These are phyloP conservation scores for Larix kaempferi DNA, from an alignment of 75 land plant genomes.

Conservation along the genomic window DNA sequence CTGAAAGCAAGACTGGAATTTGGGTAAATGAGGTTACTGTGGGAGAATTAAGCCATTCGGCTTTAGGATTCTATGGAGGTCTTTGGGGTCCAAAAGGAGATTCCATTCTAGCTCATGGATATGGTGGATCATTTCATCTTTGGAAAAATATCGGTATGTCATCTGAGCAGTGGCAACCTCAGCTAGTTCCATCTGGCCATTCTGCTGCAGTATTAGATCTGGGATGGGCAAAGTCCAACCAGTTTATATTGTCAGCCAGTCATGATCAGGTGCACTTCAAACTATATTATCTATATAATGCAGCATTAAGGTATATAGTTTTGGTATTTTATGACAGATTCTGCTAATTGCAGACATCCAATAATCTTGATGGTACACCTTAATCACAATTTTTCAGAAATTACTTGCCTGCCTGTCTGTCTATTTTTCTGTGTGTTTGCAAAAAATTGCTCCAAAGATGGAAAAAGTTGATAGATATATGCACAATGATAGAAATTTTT, in stretches of 20 bases:
- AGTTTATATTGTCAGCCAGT: conserved; percentile 86
- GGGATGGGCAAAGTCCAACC: conserved; percentile 69
- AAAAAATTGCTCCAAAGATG: too few relatives aligned
- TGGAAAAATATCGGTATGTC: conserved; percentile 75
- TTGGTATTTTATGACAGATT: neutral
- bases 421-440: too few relatives aligned
- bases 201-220: conserved; percentile 77
- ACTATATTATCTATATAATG: neutral
- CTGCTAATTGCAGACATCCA: neutral
- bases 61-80: conserved; percentile 96
- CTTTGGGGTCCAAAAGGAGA: conserved; percentile 82
- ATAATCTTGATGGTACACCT: neutral
- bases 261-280: conserved; percentile 81
- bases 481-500: too few relatives aligned
- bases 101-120: conserved; percentile 93
- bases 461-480: too few relatives aligned
- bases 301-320: neutral
- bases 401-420: too few relatives aligned
- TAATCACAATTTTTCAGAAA: too few relatives aligned
- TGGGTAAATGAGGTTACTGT: conserved; percentile 96
- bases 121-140: conserved; percentile 93
- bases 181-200: conserved; percentile 93
- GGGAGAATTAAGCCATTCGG: conserved; percentile 89
- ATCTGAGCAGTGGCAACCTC: conserved; percentile 81
- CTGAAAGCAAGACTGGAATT: conserved; percentile 79